Evolutionary conservation across 2,329 filamentous ascomycete genomes (phyloP).

Genomic region (Curvularia verruculosa): DNA sequence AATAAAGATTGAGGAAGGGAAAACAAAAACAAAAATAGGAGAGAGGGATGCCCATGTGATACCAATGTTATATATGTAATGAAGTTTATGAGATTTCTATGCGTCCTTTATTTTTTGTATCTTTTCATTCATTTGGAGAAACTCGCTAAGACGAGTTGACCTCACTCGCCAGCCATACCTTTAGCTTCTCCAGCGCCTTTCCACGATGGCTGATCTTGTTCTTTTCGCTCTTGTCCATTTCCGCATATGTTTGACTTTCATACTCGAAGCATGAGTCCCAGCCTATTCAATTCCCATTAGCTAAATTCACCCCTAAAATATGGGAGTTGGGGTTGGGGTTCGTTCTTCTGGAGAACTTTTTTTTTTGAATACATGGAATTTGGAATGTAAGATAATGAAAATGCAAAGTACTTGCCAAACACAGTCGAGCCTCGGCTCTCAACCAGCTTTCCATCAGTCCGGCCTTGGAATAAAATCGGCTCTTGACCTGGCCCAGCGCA

Average conservation of each 20-base stretch:
- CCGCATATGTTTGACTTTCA: conserved; percentile 84
- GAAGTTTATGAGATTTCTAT: conserved; percentile 1
- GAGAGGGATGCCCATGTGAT: conserved; percentile 4
- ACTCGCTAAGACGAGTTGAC: conserved; percentile 28
- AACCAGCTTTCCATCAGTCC: conserved; percentile 85
- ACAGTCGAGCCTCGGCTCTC: conserved; percentile 76
- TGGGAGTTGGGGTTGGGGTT: no score
- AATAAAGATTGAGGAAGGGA: background rate
- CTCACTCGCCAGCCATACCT: conserved; percentile 71
- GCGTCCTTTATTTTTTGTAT: background rate
- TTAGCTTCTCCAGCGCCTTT: conserved; percentile 85
- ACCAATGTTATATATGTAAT: conserved; percentile 2
- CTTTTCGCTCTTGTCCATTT: conserved; percentile 89
- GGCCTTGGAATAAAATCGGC: conserved; percentile 87
- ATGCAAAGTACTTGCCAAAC: conserved; percentile 88
- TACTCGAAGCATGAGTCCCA: conserved; percentile 99
- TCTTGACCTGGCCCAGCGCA: conserved; percentile 83
- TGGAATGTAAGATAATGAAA: no score
- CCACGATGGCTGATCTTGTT: conserved; percentile 92
- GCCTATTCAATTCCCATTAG: conserved; percentile 58
- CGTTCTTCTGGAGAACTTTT: no score
- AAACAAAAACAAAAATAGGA: background rate
- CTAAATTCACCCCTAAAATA: no score
- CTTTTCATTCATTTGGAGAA: background rate
- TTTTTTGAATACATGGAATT: no score